Percentiles rank a stretch among this genome's conserved stretches.
Conservation (phyloP, 2,329 filamentous ascomycete species). For the Aureobasidium sp. region DNA sequence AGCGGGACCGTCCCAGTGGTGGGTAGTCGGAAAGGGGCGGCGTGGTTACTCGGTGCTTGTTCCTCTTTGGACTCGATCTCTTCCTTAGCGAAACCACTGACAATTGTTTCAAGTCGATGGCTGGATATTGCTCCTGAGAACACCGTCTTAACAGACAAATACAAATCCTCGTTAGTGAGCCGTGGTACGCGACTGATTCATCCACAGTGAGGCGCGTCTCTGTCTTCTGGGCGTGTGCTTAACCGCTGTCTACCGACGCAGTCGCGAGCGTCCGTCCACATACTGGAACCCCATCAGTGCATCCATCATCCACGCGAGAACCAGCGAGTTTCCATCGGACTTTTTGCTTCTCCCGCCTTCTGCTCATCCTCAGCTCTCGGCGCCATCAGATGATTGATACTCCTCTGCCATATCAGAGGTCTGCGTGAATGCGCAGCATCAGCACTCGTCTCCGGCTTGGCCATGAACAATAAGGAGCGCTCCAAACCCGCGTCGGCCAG, state of each 20-base stretch:
- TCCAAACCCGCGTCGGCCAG: constrained; percentile 9
- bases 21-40: not conserved
- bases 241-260: not conserved
- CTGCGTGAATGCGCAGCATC: constrained; percentile 10
- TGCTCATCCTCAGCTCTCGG: not conserved
- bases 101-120: not conserved
- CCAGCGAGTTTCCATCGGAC: constrained; percentile 6
- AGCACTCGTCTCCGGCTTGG: constrained; percentile 5
- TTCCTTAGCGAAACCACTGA: not conserved
- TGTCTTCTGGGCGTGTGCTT: not conserved
- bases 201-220: not conserved
- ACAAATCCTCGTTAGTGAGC: not conserved
- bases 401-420: constrained; percentile 3
- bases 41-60: not conserved
- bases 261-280: constrained; percentile 18
- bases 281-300: constrained; percentile 14
- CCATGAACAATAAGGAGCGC: constrained; percentile 12
- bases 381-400: constrained; percentile 5
- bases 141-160: not conserved
- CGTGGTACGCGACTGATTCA: not conserved
- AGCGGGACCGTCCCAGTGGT: not conserved
- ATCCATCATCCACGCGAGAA: constrained; percentile 15
- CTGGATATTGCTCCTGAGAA: not conserved
- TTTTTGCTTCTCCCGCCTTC: not conserved
- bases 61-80: not conserved